Evolutionary conservation across 352 stramenopile genomes (phyloP).

Genomic region (Lagenidium giganteum): DNA sequence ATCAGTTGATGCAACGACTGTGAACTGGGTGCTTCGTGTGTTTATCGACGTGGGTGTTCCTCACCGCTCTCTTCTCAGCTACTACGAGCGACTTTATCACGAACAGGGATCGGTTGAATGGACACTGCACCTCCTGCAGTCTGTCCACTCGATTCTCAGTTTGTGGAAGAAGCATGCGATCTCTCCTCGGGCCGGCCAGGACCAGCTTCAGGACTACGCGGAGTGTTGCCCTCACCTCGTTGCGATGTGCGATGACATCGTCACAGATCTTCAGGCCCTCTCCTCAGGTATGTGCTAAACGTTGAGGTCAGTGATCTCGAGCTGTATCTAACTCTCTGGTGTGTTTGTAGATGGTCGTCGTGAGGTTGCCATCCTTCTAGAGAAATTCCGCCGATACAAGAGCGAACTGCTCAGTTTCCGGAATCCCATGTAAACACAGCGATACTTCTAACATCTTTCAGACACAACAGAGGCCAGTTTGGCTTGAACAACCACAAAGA

Average conservation of each 20-base stretch:
- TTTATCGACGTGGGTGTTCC: slow-evolving; percentile 80
- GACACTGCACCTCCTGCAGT: slow-evolving; percentile 74
- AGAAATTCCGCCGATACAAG: slow-evolving; percentile 73
- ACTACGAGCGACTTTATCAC: slow-evolving; percentile 80
- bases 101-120: slow-evolving; percentile 50
- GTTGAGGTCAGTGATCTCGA: slow-evolving; percentile 3
- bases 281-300: slow-evolving; percentile 46
- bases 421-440: slow-evolving; percentile 46
- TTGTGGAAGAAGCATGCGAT: slow-evolving; percentile 83
- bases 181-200: slow-evolving; percentile 57
- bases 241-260: slow-evolving; percentile 71
- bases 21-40: slow-evolving; percentile 81
- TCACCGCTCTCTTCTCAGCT: slow-evolving; percentile 62
- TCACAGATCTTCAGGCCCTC: slow-evolving; percentile 76
- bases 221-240: slow-evolving; percentile 74
- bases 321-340: slow-evolving; percentile 1
- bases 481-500: no score
- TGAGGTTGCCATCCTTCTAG: slow-evolving; percentile 53
- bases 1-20: slow-evolving; percentile 54
- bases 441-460: background rate
- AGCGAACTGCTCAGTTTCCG: slow-evolving; percentile 69
- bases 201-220: slow-evolving; percentile 67
- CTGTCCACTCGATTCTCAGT: slow-evolving; percentile 67
- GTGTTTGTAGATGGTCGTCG: slow-evolving; percentile 45
- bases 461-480: no score